Evolutionary conservation across 2,329 filamentous ascomycete species (phyloP).

Genomic region (Hypoxylon sp.): DNA sequence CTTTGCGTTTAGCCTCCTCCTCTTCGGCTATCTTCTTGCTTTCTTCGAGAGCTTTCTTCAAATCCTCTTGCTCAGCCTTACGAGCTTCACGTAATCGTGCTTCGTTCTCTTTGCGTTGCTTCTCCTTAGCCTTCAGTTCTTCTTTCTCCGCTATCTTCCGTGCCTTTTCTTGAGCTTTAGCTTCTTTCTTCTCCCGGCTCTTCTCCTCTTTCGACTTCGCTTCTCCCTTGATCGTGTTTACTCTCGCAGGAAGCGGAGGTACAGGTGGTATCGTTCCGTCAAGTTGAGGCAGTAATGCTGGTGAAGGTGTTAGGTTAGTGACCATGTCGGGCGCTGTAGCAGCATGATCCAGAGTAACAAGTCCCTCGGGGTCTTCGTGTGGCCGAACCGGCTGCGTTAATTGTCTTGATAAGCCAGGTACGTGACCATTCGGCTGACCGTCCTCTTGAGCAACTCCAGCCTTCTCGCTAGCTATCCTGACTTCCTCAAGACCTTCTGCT

Average conservation of each 20-base stretch:
- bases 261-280: slow-evolving; percentile 43
- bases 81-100: slow-evolving; percentile 57
- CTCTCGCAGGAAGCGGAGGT: slow-evolving; percentile 41
- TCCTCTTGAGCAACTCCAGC: slow-evolving; percentile 69
- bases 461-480: slow-evolving; percentile 68
- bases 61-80: slow-evolving; percentile 67
- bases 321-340: slow-evolving; percentile 70
- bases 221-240: slow-evolving; percentile 51
- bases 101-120: slow-evolving; percentile 58
- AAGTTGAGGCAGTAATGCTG: slow-evolving; percentile 52
- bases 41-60: slow-evolving; percentile 71
- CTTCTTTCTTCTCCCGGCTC: slow-evolving; percentile 78
- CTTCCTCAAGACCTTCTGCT: slow-evolving; percentile 78
- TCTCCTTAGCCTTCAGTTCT: slow-evolving; percentile 62
- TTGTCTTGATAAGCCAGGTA: slow-evolving; percentile 64
- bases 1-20: slow-evolving; percentile 69
- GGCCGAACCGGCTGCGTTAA: slow-evolving; percentile 65
- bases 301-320: slow-evolving; percentile 49
- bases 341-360: slow-evolving; percentile 75
- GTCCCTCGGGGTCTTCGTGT: slow-evolving; percentile 65
- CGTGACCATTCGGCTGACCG: slow-evolving; percentile 62
- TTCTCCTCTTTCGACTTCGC: slow-evolving; percentile 72
- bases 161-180: slow-evolving; percentile 67
- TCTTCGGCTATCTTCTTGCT: slow-evolving; percentile 70
- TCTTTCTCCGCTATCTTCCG: slow-evolving; percentile 64